Conservation (phyloP, 257 asterid species). For the Gynochthodes officinalis region DNA sequence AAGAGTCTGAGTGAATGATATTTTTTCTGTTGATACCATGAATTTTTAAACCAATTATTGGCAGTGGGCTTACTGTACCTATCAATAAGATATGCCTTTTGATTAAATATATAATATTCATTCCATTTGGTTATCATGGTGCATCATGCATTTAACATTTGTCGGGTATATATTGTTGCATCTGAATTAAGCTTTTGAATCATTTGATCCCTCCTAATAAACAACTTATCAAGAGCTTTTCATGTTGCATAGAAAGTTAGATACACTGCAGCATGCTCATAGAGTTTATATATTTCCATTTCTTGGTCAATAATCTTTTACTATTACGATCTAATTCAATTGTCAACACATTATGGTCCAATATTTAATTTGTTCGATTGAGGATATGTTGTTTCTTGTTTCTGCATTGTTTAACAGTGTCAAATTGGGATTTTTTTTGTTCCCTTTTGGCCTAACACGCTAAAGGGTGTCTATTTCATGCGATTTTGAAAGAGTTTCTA, state of each 20-base stretch:
- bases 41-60: constrained; percentile 28
- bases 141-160: constrained; percentile 23
- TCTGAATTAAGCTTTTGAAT: neutral
- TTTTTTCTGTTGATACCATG: constrained; percentile 19
- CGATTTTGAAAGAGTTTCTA: neutral
- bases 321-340: neutral
- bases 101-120: constrained; percentile 15
- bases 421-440: neutral
- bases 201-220: neutral
- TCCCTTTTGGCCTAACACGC: neutral
- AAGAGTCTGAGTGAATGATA: constrained; percentile 12
- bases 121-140: constrained; percentile 30
- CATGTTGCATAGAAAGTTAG: neutral
- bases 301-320: neutral
- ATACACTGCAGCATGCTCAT: no score
- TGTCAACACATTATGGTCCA: neutral
- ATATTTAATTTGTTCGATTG: neutral
- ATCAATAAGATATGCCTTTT: constrained; percentile 30
- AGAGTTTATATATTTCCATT: neutral
- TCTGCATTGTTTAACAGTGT: neutral
- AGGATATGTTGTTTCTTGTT: neutral
- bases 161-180: no score
- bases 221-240: neutral
- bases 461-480: neutral
- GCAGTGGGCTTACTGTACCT: constrained; percentile 40